Percentiles rank a stretch among this genome's conserved stretches.
phyloP scores from a whole-genome alignment of 768 basidiomycete genomes.

The Tricholoma saponaceum region DNA sequence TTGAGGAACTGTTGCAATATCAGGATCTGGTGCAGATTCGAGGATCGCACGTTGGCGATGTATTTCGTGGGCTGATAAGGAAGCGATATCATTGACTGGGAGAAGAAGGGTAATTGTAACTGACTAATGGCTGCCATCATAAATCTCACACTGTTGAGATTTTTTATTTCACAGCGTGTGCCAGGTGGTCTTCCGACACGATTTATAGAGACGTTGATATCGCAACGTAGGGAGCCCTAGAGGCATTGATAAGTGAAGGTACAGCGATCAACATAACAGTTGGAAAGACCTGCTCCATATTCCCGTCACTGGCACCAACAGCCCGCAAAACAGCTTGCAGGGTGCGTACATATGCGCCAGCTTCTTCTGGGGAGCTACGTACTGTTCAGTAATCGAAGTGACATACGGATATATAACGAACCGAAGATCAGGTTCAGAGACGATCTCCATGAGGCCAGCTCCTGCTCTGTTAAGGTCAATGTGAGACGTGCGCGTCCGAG shows the following conservation, averaged over 20 bases:
- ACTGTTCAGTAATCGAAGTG: not conserved
- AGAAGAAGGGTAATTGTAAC: conserved; percentile 3
- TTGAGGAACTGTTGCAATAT: conserved; percentile 50
- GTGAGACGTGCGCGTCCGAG: conserved; percentile 44
- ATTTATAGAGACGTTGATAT: conserved; percentile 93
- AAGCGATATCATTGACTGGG: not conserved
- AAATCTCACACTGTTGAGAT: conserved; percentile 87
- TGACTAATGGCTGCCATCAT: conserved; percentile 84
- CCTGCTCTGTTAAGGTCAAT: conserved; percentile 94
- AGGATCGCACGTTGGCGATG: conserved; percentile 68
- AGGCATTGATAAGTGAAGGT: not conserved
- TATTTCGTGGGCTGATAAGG: conserved; percentile 70
- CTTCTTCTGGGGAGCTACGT: conserved; percentile 77
- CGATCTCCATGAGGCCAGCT: conserved; percentile 89
- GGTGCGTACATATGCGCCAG: conserved; percentile 78
- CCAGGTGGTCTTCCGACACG: conserved; percentile 57
- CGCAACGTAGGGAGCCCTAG: conserved; percentile 91
- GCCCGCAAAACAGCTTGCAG: conserved; percentile 80
- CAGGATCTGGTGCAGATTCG: conserved; percentile 23
- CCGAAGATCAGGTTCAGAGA: conserved; percentile 91
- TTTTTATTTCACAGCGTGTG: conserved; percentile 95
- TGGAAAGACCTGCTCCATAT: conserved; percentile 83
- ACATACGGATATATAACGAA: conserved; percentile 14
- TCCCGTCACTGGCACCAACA: conserved; percentile 87
- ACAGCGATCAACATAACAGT: not conserved